Base-by-base conservation (phyloP, 768 basidiomycete genomes). In the Lactarius psammicola region DNA sequence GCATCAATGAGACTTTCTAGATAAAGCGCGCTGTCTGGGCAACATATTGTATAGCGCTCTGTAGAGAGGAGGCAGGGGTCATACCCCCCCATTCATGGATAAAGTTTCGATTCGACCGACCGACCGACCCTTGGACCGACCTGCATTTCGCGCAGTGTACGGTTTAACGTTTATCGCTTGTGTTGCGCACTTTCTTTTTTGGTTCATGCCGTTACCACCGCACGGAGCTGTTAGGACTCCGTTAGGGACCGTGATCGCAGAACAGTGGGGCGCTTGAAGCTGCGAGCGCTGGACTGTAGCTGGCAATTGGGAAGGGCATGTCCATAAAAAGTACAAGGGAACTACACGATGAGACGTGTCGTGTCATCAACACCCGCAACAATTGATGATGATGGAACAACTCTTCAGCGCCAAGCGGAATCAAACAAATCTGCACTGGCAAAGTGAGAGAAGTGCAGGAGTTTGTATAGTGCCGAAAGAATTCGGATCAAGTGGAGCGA, bases 311-410 rank as follows among this genome's bases (percentile, higher is more conserved):
- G 58, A 46, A 60, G n/a, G n/a, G 20, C 40, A 20, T 55, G 51
- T 46, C 64, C 54, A 56, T 65, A 60, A 59, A 51, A 30, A 36
- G 59, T 60, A 65, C 42, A 60, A 26, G 20, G 58, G 59, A 44
- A 36, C 23, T 59, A 20, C 15, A 38, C 17, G 36, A 40, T 54
- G 11, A 36, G 31, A 26, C 18, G 23, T 53, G 40, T 44, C 17
- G 10, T 23, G 15, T 10, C 23, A 49, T 49, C 49, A 51, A 49
- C 46, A 49, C n/a, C 26, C 46, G 46, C 13, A 49, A 49, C 23
- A 46, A 49, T 11, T n/a, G 44, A 18, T 46, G n/a, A 46, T 46
- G 44, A 46, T 46, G 23, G 10, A 0, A 1, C 4, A 51, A 51
- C 26, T 51, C 49, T 20, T 20, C 42, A 42, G 42, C 42, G 42